A percentile compares a stretch with the other conserved stretches of the same genome.
phyloP scores from a whole-genome alignment of 2,329 filamentous ascomycete genomes.

The Fusarium ramigenum region DNA sequence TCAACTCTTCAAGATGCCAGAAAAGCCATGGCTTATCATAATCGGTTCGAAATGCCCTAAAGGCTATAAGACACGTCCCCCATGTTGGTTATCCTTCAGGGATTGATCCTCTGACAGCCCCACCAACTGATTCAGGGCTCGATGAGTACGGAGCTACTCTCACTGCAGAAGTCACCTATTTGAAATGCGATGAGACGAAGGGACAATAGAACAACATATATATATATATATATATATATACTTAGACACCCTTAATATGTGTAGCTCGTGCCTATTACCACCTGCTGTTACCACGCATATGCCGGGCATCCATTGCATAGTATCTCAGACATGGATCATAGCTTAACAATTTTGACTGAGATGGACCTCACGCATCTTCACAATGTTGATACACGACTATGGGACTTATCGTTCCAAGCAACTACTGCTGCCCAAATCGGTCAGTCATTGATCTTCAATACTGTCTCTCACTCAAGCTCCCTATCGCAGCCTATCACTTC shows the following conservation, averaged over 20 bases:
- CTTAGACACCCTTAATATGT: accelerated
- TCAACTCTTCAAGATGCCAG: too few relatives aligned
- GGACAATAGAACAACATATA: neutral
- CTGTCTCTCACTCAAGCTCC: neutral
- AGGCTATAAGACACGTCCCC: too few relatives aligned
- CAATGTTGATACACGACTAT: neutral
- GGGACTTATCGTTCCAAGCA: neutral
- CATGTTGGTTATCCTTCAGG: too few relatives aligned
- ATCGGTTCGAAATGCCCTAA: too few relatives aligned
- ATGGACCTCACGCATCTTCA: neutral
- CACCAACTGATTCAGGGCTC: too few relatives aligned
- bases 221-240: neutral
- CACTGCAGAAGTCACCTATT: too few relatives aligned
- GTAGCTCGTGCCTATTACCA: neutral
- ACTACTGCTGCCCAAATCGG: neutral
- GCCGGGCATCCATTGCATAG: neutral
- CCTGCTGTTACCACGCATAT: neutral
- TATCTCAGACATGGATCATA: neutral
- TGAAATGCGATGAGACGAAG: neutral
- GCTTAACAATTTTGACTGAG: too few relatives aligned
- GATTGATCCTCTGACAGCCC: too few relatives aligned
- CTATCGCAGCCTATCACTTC: too few relatives aligned
- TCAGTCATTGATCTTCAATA: neutral
- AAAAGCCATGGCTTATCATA: too few relatives aligned
- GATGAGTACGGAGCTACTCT: too few relatives aligned